These are phyloP conservation scores for Moniliophthora roreri DNA, from an alignment of 1,284 basidiomycete species.

Conservation along the genomic window DNA sequence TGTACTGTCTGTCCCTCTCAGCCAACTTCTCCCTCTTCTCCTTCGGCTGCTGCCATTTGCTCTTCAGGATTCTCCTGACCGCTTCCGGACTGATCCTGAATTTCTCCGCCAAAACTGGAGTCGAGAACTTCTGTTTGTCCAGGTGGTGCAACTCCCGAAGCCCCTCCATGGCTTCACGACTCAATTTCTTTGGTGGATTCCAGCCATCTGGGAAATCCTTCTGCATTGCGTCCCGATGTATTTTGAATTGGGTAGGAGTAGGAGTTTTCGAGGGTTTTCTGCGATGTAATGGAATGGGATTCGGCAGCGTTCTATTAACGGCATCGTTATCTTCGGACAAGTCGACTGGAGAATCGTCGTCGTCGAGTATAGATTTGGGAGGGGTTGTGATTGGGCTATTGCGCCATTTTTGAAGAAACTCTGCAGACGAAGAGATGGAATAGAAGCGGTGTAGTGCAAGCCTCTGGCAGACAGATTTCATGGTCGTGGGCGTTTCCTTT, in stretches of 20 bases:
- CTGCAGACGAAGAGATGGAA: constrained; percentile 8
- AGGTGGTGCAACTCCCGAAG: constrained; percentile 71
- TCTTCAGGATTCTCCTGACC: constrained; percentile 80
- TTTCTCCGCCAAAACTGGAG: constrained; percentile 69
- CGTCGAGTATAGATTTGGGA: constrained; percentile 48
- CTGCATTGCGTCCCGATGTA: constrained; percentile 61
- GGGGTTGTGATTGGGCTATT: constrained; percentile 1
- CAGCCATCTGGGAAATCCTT: constrained; percentile 76
- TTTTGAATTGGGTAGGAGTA: constrained; percentile 52
- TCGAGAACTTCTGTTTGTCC: constrained; percentile 71
- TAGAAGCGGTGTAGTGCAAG: constrained; percentile 7
- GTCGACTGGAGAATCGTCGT: constrained; percentile 45
- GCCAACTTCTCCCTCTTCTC: constrained; percentile 55
- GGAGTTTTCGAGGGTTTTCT: constrained; percentile 39
- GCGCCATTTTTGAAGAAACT: constrained; percentile 13
- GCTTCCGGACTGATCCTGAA: constrained; percentile 89
- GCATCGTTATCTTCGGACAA: constrained; percentile 53
- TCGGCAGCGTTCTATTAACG: constrained; percentile 39
- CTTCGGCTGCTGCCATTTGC: constrained; percentile 71
- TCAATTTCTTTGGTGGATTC: constrained; percentile 84
- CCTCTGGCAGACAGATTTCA: constrained; percentile 1
- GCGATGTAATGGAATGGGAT: constrained; percentile 38
- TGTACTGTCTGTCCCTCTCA: constrained; percentile 55
- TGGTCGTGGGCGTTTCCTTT: neutral
- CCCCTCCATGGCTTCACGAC: constrained; percentile 89